phyloP scores from a whole-genome alignment of 2,329 filamentous ascomycete species.

The Alternaria gansuensis region DNA sequence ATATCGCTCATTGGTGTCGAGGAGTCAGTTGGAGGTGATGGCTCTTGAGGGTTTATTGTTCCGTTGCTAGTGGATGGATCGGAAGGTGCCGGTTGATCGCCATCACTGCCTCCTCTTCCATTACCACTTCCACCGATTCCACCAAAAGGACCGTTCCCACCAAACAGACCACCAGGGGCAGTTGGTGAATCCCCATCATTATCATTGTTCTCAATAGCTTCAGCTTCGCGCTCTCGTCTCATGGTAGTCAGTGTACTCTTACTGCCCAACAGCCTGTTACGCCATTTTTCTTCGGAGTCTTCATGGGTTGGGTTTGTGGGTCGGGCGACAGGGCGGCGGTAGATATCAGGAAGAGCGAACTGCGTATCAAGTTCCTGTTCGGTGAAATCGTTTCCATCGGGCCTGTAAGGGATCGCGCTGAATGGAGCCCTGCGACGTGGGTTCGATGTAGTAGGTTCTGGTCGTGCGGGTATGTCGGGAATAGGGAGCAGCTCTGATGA shows the following conservation, averaged over 20 bases:
- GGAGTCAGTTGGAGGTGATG: too few species aligned
- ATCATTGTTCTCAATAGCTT: not conserved
- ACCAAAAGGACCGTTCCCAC: not conserved
- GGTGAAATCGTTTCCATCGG: not conserved
- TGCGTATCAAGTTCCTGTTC: not conserved
- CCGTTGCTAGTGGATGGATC: not conserved
- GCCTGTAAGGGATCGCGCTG: not conserved
- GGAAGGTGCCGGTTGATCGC: not conserved
- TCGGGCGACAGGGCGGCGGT: not conserved
- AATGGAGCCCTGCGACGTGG: not conserved
- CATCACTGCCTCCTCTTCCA: not conserved
- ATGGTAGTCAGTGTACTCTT: constrained; percentile 3
- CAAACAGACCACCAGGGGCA: not conserved
- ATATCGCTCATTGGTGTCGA: not conserved
- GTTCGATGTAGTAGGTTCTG: not conserved
- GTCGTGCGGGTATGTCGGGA: not conserved
- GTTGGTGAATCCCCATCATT: not conserved
- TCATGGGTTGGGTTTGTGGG: not conserved
- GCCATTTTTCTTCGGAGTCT: constrained; percentile 8
- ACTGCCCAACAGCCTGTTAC: constrained; percentile 3
- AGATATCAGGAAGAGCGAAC: constrained; percentile 7
- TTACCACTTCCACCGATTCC: not conserved
- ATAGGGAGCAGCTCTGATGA: not conserved
- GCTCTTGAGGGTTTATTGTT: not conserved
- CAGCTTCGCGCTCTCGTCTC: constrained; percentile 4